phyloP scores from a whole-genome alignment of 306 rosid genomes.

The Fragaria iinumae region DNA sequence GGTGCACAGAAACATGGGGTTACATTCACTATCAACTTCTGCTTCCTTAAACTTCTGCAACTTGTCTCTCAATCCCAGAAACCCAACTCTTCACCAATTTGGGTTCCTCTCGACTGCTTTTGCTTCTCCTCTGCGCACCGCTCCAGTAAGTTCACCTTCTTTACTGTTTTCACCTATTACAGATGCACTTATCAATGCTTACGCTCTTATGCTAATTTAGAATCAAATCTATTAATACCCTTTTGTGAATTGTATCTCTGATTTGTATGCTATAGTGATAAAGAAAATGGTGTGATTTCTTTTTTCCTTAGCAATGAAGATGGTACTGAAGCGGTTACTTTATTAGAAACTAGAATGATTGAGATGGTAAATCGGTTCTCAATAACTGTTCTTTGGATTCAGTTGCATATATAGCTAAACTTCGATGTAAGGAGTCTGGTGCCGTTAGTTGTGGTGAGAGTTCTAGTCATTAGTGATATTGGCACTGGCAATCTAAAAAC shows the following conservation, averaged over 20 bases:
- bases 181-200: background rate
- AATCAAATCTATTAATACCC: background rate
- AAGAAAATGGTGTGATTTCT: background rate
- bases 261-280: background rate
- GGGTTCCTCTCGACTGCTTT: background rate
- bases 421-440: background rate
- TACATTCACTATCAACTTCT: background rate
- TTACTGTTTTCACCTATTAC: background rate
- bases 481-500: background rate
- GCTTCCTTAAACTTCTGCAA: background rate
- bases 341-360: background rate
- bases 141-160: constrained; percentile 28
- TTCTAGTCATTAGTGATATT: background rate
- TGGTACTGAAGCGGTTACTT: background rate
- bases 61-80: background rate
- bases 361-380: background rate
- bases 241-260: background rate
- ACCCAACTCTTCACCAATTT: background rate
- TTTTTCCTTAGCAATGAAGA: background rate
- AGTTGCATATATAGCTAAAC: background rate
- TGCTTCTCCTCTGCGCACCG: constrained; percentile 1
- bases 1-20: background rate
- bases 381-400: background rate
- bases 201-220: background rate
- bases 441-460: background rate